Evolutionary conservation across 139 green algal species (phyloP).

Genomic region (Zygnema circumcarinatum): DNA sequence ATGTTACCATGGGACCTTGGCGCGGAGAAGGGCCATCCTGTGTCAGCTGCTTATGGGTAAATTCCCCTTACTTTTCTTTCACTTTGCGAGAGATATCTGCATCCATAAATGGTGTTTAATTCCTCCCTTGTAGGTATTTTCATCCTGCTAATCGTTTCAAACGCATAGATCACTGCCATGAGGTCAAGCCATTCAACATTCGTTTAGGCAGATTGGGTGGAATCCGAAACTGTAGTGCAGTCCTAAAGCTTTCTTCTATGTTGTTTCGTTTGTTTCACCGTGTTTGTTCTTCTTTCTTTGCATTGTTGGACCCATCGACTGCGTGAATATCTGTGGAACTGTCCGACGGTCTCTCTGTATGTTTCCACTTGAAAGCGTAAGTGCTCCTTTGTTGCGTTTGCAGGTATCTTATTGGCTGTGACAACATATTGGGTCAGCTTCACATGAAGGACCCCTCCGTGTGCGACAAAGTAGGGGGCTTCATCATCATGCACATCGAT

Average conservation of each 20-base stretch:
- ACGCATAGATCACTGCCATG: no score
- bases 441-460: conserved; percentile 53
- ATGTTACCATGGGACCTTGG: conserved; percentile 56
- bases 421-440: conserved; percentile 44
- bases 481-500: conserved; percentile 48
- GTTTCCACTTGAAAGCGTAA: not conserved
- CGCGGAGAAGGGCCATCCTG: conserved; percentile 43
- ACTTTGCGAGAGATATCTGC: no score
- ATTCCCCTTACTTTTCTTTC: conserved; percentile 6
- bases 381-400: not conserved
- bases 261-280: not conserved
- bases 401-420: conserved; percentile 58
- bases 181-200: no score
- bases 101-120: no score
- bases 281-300: not conserved
- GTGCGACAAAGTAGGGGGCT: conserved; percentile 58
- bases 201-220: no score
- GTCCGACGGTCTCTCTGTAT: not conserved
- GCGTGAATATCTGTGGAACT: not conserved
- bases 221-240: no score
- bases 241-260: no score
- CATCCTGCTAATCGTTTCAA: no score
- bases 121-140: no score
- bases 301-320: not conserved
- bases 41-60: conserved; percentile 62